Base-by-base conservation (phyloP, 208 protist species). In the Trypanosoma mega region DNA sequence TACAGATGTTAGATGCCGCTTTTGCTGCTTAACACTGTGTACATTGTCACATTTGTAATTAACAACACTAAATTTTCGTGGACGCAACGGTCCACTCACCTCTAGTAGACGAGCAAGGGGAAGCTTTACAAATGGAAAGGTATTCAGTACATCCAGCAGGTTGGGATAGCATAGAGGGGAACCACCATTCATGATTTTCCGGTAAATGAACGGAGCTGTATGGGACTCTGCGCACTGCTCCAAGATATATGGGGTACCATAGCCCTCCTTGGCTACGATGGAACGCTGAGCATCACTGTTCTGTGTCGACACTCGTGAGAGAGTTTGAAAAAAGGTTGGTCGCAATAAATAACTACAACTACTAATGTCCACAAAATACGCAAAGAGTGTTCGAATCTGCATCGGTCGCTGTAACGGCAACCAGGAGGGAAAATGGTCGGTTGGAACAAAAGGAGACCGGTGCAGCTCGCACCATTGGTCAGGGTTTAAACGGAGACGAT, bases 311-410 rank as follows among this genome's bases (percentile, higher is more conserved):
- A 89, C 53, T 26, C 85, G 69, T 6, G 87, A 54, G 2, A 95
- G 66, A 39, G 71, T 75, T 41, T 88, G 74, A 39, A 92, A 91
- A 66, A 95, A 95, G 7, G 63, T 73, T 2, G 80, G 83, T 16
- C 76, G 76, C 18, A 94, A 49, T 23, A 94, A 60, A 48, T 92
- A 95, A 60, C 82, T 85, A 60, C 76, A 82, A 57, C 85, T 91
- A 67, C 73, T 80, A 30, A 95, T 67, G 60, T 95, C 89, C 3
- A 93, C 81, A 60, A 87, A 92, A 37, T 84, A 76, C 18, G 83
- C 75, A 18, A 95, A 68, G 26, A 95, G 69, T 26, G 80, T 65
- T 11, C 73, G 67, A 12, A 95, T 75, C 4, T 78, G 85, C 46
- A 95, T 67, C 8, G 73, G 58, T n/a, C 68, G 41, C 18, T 75